phyloP scores from a whole-genome alignment of 352 stramenopile genomes.

The Saprolegnia parasitica region DNA sequence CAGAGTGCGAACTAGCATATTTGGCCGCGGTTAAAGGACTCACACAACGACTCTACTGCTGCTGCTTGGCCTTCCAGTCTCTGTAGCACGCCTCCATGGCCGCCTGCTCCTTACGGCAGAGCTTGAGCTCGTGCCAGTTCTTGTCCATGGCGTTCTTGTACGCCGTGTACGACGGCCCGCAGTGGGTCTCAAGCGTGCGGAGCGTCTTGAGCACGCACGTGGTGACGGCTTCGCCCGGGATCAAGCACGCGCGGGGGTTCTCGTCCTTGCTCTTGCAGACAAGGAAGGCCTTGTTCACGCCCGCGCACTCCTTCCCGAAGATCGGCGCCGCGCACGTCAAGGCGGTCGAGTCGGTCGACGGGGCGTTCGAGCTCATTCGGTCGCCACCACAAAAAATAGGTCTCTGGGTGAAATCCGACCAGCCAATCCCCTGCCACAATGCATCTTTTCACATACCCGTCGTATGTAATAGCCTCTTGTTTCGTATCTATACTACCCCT shows the following conservation, averaged over 20 bases:
- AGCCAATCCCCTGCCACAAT: conserved; percentile 1
- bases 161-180: conserved; percentile 76
- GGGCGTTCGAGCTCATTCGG: conserved; percentile 40
- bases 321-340: conserved; percentile 80
- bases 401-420: conserved; percentile 1
- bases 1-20: neutral
- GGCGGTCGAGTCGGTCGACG: conserved; percentile 83
- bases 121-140: conserved; percentile 84
- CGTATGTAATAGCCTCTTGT: conserved; percentile 2
- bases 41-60: conserved; percentile 9
- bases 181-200: conserved; percentile 71
- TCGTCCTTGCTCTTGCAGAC: conserved; percentile 81
- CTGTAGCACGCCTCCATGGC: conserved; percentile 81
- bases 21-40: neutral
- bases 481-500: no score
- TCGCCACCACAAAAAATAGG: conserved; percentile 24
- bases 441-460: neutral
- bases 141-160: conserved; percentile 87
- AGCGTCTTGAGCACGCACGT: conserved; percentile 82
- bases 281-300: conserved; percentile 80
- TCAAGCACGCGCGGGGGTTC: conserved; percentile 73
- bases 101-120: conserved; percentile 80
- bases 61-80: conserved; percentile 51
- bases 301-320: conserved; percentile 75
- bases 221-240: conserved; percentile 84